phyloP scores from a whole-genome alignment of 495 filamentous ascomycete genomes.

The Hypoxylon fragiforme region DNA sequence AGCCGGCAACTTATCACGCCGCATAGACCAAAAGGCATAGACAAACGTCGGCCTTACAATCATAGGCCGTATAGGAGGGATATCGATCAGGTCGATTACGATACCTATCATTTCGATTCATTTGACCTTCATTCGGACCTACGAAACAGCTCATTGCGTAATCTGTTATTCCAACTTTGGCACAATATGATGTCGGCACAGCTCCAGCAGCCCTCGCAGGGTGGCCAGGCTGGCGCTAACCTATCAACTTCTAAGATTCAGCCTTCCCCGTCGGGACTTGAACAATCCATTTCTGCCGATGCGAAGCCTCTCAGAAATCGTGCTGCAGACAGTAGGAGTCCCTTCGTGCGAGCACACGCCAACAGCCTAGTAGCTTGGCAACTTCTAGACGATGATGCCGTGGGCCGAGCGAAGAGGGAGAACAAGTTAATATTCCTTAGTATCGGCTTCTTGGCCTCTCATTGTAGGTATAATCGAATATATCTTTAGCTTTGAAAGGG shows the following conservation, averaged over 20 bases:
- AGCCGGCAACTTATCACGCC: constrained; percentile 17
- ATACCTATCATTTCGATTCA: no score
- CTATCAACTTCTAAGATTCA: constrained; percentile 1
- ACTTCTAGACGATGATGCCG: constrained; percentile 75
- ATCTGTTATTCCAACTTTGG: constrained; percentile 7
- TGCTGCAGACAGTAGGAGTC: constrained; percentile 73
- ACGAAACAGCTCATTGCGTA: no score
- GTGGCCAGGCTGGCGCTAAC: constrained; percentile 20
- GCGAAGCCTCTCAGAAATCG: constrained; percentile 62
- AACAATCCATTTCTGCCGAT: neutral
- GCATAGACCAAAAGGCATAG: constrained; percentile 14
- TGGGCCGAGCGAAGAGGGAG: constrained; percentile 72
- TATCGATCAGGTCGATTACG: neutral
- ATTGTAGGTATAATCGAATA: constrained; percentile 62
- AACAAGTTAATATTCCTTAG: constrained; percentile 92
- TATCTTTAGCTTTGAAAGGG: neutral
- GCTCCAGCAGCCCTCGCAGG: constrained; percentile 35
- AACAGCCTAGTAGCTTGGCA: constrained; percentile 94
- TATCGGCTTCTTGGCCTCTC: constrained; percentile 94
- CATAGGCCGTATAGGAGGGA: constrained; percentile 10
- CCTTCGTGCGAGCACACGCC: constrained; percentile 81
- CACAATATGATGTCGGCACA: constrained; percentile 42
- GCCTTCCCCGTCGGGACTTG: neutral
- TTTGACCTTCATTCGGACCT: no score
- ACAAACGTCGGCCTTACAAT: neutral